These are phyloP conservation scores for Melanogaster broomeanus DNA, from an alignment of 768 basidiomycete species.

Conservation along the genomic window DNA sequence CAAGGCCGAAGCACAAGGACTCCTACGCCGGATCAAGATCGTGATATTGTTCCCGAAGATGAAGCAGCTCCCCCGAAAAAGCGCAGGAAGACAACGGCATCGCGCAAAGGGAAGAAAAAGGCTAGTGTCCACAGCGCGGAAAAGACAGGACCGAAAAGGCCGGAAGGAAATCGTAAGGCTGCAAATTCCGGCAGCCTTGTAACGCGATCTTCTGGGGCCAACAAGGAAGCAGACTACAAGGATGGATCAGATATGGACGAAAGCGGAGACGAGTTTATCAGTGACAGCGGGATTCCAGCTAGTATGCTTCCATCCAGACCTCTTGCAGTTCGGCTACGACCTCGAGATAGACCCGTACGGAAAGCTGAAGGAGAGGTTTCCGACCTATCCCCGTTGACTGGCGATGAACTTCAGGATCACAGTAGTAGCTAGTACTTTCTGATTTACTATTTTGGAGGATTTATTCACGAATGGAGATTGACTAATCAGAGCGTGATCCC, in stretches of 20 bases:
- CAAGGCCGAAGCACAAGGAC: slow-evolving; percentile 16
- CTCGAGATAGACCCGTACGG: slow-evolving; percentile 39
- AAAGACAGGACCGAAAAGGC: slow-evolving; percentile 1
- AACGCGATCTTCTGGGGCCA: neutral
- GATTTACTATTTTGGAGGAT: neutral
- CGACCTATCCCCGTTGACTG: slow-evolving; percentile 9
- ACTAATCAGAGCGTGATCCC: neutral
- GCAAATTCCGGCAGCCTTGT: neutral
- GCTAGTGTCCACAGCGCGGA: neutral
- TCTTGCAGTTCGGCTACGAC: slow-evolving; percentile 38
- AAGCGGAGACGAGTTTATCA: slow-evolving; percentile 17
- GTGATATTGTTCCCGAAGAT: slow-evolving; percentile 28
- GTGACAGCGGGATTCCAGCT: slow-evolving; percentile 1
- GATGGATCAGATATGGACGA: too few relatives aligned
- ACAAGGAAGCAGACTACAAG: neutral
- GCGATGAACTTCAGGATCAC: slow-evolving; percentile 6
- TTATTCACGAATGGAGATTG: neutral
- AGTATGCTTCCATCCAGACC: slow-evolving; percentile 17
- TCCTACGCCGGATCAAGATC: slow-evolving; percentile 23
- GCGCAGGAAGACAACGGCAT: slow-evolving; percentile 26
- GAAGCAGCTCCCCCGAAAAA: slow-evolving; percentile 32
- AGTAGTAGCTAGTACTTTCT: slow-evolving; percentile 2
- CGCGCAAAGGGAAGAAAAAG: slow-evolving; percentile 13
- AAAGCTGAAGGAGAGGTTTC: slow-evolving; percentile 11
- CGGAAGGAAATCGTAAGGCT: neutral